Percentiles rank a stretch among this genome's conserved stretches.
phyloP scores from a whole-genome alignment of 768 basidiomycete species.

The Boletus rex-veris region DNA sequence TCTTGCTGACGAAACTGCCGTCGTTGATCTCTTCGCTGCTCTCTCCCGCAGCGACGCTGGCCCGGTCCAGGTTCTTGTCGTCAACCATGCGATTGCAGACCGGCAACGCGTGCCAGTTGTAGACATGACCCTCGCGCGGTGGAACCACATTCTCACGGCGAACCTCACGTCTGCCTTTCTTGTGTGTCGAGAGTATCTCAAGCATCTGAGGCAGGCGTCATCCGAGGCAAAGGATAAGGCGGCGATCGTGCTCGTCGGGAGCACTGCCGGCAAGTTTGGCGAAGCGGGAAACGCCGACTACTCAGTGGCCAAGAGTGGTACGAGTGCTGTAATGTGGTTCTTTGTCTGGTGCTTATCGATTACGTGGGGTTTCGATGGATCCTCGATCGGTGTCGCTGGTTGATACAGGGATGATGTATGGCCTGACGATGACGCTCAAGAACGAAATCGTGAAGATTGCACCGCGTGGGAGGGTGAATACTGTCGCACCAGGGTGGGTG shows the following conservation, averaged over 20 bases:
- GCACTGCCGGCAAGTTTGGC: slow-evolving; percentile 69
- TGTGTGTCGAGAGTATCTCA: slow-evolving; percentile 59
- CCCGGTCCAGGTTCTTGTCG: slow-evolving; percentile 52
- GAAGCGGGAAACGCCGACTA: slow-evolving; percentile 69
- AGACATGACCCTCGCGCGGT: slow-evolving; percentile 58
- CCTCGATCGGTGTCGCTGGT: too few species aligned
- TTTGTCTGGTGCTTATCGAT: too few species aligned
- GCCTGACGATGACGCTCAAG: slow-evolving; percentile 62
- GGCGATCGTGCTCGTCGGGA: slow-evolving; percentile 63
- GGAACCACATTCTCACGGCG: slow-evolving; percentile 56
- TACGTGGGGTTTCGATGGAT: too few species aligned
- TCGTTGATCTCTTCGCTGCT: slow-evolving; percentile 45
- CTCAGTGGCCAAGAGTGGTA: slow-evolving; percentile 65
- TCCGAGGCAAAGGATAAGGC: slow-evolving; percentile 51
- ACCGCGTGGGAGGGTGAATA: slow-evolving; percentile 66
- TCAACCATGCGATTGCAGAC: slow-evolving; percentile 60
- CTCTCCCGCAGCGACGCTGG: slow-evolving; percentile 34
- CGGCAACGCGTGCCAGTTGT: slow-evolving; percentile 44
- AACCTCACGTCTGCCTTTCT: slow-evolving; percentile 71
- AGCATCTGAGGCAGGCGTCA: slow-evolving; percentile 37
- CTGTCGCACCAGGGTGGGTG: slow-evolving; percentile 67
- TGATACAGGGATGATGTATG: slow-evolving; percentile 66
- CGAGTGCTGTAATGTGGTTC: background rate
- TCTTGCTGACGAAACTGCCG: slow-evolving; percentile 52
- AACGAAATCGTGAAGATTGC: slow-evolving; percentile 81